These are phyloP conservation scores for Hordeum pubiflorum DNA, from an alignment of 202 grass and related monocot species.

Conservation along the genomic window DNA sequence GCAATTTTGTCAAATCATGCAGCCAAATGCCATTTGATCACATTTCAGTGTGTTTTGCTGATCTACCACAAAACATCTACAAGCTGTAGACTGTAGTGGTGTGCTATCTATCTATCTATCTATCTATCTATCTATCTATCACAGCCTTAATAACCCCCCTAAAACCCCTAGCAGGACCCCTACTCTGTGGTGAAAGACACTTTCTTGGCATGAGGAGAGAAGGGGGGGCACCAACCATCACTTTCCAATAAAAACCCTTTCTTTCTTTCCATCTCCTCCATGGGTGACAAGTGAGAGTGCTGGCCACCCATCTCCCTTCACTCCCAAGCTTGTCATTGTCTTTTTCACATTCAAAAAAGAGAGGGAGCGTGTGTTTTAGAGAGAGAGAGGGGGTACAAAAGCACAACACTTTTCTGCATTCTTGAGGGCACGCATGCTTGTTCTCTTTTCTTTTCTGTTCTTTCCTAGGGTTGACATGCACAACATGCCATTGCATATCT, in stretches of 20 bases:
- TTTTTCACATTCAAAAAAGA: constrained; percentile 52
- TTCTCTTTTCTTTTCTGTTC: constrained; percentile 36
- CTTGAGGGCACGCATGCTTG: constrained; percentile 28
- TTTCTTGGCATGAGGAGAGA: constrained; percentile 72
- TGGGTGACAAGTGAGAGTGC: constrained; percentile 63
- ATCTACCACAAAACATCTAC: constrained; percentile 27
- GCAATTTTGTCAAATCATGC: constrained; percentile 28
- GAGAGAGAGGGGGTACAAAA: constrained; percentile 27
- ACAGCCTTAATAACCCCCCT: constrained; percentile 47
- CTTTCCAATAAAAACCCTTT: constrained; percentile 53
- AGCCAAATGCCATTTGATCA: constrained; percentile 10
- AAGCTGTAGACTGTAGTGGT: constrained; percentile 32
- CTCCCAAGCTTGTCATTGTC: constrained; percentile 82
- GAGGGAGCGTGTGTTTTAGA: background rate
- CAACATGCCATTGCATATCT: constrained; percentile 28
- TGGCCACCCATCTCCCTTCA: constrained; percentile 80
- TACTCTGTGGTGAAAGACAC: constrained; percentile 51
- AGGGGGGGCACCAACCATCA: constrained; percentile 45
- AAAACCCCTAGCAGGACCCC: constrained; percentile 39
- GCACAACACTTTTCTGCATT: constrained; percentile 14
- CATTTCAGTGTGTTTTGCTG: constrained; percentile 11
- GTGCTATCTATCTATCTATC: constrained; percentile 26
- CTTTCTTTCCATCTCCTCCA: background rate
- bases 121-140: background rate
- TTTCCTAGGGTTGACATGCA: constrained; percentile 58